Percentiles rank a stretch among this genome's conserved stretches.
Conservation (phyloP, 179 eudicot genomes). For the Spergularia azorica region DNA sequence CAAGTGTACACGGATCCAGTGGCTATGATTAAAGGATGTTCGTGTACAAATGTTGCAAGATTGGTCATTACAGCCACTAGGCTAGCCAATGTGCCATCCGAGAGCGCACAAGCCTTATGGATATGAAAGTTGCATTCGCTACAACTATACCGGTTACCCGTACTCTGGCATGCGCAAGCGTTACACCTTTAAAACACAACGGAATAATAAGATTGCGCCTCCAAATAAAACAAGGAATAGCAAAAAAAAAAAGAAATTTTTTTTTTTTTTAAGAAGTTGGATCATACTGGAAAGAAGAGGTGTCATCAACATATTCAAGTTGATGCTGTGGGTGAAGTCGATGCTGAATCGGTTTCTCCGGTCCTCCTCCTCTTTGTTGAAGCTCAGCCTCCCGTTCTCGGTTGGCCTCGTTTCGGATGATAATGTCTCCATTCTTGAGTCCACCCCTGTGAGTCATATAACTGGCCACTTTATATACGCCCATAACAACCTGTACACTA, state of each 20-base stretch:
- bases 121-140: neutral
- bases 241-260: no score
- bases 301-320: neutral
- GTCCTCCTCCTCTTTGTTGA: neutral
- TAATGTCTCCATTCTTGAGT: neutral
- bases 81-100: neutral
- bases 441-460: neutral
- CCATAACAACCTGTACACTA: no score
- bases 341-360: neutral
- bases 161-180: neutral
- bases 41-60: neutral
- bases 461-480: no score
- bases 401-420: neutral
- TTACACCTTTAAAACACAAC: neutral
- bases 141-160: conserved; percentile 6
- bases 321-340: conserved; percentile 16
- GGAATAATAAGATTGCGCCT: no score
- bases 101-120: conserved; percentile 11
- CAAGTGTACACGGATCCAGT: neutral
- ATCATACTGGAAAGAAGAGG: no score
- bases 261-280: no score
- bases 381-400: conserved; percentile 9
- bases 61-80: neutral
- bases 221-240: no score
- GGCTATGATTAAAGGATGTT: neutral